Evolutionary conservation across 768 basidiomycete genomes (phyloP), one percentile per base, ranked within the genome.

Genomic region (Naganishia antarctica): DNA sequence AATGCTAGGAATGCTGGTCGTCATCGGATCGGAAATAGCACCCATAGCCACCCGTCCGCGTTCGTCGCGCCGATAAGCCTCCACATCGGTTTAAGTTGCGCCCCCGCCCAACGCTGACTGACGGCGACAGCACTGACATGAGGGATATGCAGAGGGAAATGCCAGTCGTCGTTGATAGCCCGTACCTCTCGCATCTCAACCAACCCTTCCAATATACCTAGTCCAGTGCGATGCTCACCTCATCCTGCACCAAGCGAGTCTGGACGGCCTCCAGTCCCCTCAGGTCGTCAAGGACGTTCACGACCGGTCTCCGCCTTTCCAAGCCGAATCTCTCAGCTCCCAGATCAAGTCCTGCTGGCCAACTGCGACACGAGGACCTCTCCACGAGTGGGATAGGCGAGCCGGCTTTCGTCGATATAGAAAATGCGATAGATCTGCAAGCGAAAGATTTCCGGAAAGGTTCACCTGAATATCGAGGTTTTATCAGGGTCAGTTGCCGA

Each of bases 401-500:
- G 6, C 12, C 53, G 11, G 23, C 32, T n/a, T 37, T 57, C 16
- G 34, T 57, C 8, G 34, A 37, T 12, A 13, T 57, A 12, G 53
- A 40, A 11, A 57, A 37, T 21, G 34, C 40, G 5, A 34, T 57
- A n/a, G 37, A 57, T 12, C 8, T 40, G 32, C 53, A 37, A 18
- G 21, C 53, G 23, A 41, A 41, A 2, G 53, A 37, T 6, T 18
- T 57, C 7, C 32, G 53, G 53, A 57, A 40, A 57, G 37, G 53
- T 13, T 57, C 53, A 25, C 34, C 53, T 0, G 47, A 62, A 44
- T 63, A 63, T 44, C 48, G 50, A 13, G 40, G 41, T 37, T 32
- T 41, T 45, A 63, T 63, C 62, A 63, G 48, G 62, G 62, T 63
- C 3, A 26, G 45, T n/a, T n/a, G n/a, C n/a, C 29, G 15, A 2